These are phyloP conservation scores for Phragmites australis DNA, from an alignment of 176 grass and related monocot species.

Conservation along the genomic window DNA sequence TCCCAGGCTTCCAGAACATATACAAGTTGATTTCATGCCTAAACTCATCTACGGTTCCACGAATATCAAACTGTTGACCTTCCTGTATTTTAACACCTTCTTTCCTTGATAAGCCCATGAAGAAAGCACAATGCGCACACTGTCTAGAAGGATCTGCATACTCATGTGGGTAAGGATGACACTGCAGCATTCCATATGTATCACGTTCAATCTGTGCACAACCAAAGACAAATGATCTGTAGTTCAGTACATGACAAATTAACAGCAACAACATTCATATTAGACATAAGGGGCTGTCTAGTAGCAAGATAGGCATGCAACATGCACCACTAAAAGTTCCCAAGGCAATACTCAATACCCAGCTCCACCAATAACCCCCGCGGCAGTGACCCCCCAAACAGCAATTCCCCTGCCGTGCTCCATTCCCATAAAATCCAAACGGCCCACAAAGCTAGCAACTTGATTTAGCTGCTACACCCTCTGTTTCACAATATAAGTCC, in stretches of 20 bases:
- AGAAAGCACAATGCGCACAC: conserved; percentile 91
- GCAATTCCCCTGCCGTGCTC: background rate
- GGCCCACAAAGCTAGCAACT: background rate
- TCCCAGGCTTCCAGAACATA: conserved; percentile 88
- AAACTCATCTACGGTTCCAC: conserved; percentile 93
- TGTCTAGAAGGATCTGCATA: conserved; percentile 71
- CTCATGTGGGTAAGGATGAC: conserved; percentile 93
- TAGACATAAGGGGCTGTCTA: background rate
- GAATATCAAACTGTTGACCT: conserved; percentile 98
- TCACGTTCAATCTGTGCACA: conserved; percentile 86
- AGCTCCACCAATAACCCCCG: background rate
- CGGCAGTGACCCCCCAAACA: background rate
- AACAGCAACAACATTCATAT: background rate
- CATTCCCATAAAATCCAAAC: background rate
- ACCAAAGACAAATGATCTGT: background rate
- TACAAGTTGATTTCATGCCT: conserved; percentile 77
- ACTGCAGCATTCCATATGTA: conserved; percentile 85
- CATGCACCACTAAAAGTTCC: background rate
- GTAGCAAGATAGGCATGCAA: background rate
- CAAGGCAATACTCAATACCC: background rate
- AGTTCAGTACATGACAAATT: conserved; percentile 4
- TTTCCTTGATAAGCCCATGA: conserved; percentile 95
- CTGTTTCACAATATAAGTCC: too few species aligned
- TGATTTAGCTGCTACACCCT: background rate
- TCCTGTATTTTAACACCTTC: conserved; percentile 87